These are phyloP conservation scores for Porpolomopsis calyptriformis DNA, from an alignment of 768 basidiomycete genomes.

Conservation along the genomic window DNA sequence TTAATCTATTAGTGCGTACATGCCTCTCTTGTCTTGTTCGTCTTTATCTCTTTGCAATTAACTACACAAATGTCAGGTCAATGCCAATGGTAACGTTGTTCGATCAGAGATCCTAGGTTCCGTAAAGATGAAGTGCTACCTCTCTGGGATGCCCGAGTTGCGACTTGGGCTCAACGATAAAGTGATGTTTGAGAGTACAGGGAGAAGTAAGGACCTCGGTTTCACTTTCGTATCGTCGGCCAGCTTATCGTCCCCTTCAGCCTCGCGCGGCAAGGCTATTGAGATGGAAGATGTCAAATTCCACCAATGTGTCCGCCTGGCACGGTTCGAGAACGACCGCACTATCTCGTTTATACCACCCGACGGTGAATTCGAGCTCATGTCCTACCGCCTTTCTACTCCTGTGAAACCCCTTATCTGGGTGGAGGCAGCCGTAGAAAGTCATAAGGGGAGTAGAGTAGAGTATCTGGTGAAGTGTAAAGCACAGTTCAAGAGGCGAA, in stretches of 20 bases:
- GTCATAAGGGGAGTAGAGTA: slow-evolving; percentile 83
- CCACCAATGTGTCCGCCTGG: slow-evolving; percentile 96
- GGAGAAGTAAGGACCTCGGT: slow-evolving; percentile 55
- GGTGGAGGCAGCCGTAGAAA: slow-evolving; percentile 96
- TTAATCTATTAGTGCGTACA: slow-evolving; percentile 77
- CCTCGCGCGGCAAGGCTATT: slow-evolving; percentile 91
- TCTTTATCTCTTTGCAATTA: not conserved
- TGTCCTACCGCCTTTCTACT: slow-evolving; percentile 94
- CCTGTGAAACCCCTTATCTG: slow-evolving; percentile 95
- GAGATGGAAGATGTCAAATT: slow-evolving; percentile 99
- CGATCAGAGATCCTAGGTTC: slow-evolving; percentile 97
- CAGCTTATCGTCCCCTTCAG: slow-evolving; percentile 25
- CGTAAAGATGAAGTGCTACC: slow-evolving; percentile 99
- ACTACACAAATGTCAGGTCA: slow-evolving; percentile 51
- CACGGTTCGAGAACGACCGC: slow-evolving; percentile 96
- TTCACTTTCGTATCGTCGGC: not conserved
- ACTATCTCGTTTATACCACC: slow-evolving; percentile 99
- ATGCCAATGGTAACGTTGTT: slow-evolving; percentile 93
- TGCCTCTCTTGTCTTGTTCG: not conserved
- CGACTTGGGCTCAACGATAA: slow-evolving; percentile 95
- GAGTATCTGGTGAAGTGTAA: slow-evolving; percentile 95
- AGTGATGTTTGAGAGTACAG: slow-evolving; percentile 98
- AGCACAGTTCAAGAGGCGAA: slow-evolving; percentile 95
- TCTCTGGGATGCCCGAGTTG: slow-evolving; percentile 99
- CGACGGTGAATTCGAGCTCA: slow-evolving; percentile 97